Base-by-base conservation (phyloP, 2,329 filamentous ascomycete genomes). In the Ophiostoma sp. region DNA sequence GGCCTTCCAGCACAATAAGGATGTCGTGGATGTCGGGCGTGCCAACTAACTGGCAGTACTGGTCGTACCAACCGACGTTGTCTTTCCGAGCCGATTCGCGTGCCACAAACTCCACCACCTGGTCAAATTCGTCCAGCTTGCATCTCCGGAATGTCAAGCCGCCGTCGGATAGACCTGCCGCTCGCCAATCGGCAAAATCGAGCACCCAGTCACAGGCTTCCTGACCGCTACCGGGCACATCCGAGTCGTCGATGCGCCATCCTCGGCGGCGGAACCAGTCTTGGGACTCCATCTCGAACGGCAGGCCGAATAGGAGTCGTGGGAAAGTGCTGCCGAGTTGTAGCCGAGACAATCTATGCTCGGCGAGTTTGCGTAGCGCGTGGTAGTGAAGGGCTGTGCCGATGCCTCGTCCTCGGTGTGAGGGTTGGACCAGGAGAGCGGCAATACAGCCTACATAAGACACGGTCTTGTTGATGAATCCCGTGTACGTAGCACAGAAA, bases 401-500 rank as follows among this genome's bases (percentile, higher is more conserved):
- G 66, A 90, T 83, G 0, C 88, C 88, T 69, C 82, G 83, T 70
- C 82, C 79, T 33, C 85, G 83, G 77, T 84, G 84, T 0, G 82
- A 80, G 45, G 84, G 81, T 42, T 83, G 84, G 25, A 90, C 88
- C 45, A 90, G 79, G 36, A 90, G 79, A 12, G 85, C 80, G 12
- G 87, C 87, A 42, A 90, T 78, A 3, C 87, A 90, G 9, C 87
- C 88, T 64, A 90, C 15, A 19, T 48, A 48, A 17, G 42, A 48
- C 83, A 55, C 89, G 81, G 25, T 83, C 84, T 84, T 84, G 75
- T 88, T 86, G 63, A 85, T 84, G 78, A 87, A 89, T 3, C 86
- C 88, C 39, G 87, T 86, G 77, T 87, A 90, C 9, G 88, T 89
- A 11, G 88, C 87, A 77, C 88, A 90, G 75, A 90, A 90, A 0